phyloP scores from a whole-genome alignment of 2,329 filamentous ascomycete species.

The Colletotrichum godetiae region DNA sequence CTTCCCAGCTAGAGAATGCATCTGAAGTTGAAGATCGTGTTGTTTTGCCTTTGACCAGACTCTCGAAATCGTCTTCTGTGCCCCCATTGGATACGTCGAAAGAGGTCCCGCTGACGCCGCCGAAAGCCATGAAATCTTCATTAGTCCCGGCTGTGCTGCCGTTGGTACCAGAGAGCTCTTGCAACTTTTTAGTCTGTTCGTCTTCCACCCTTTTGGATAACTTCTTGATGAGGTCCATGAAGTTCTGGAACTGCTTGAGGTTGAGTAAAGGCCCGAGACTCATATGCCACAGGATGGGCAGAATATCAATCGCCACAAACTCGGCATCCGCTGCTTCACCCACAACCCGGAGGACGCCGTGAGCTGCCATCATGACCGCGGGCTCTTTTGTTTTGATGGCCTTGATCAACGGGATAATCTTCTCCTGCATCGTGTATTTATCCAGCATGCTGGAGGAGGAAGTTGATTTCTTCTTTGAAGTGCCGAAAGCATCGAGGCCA shows the following conservation, averaged over 20 bases:
- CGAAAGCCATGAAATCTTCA: conserved; percentile 79
- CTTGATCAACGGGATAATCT: conserved; percentile 89
- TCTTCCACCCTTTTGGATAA: conserved; percentile 85
- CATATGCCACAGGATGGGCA: conserved; percentile 93
- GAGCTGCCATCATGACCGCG: conserved; percentile 93
- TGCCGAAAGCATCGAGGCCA: conserved; percentile 78
- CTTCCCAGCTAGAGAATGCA: conserved; percentile 62
- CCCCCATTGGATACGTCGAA: conserved; percentile 64
- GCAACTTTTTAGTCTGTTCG: conserved; percentile 89
- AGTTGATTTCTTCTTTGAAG: conserved; percentile 68
- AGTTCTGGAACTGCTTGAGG: conserved; percentile 86
- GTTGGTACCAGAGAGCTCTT: conserved; percentile 77
- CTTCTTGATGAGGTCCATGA: conserved; percentile 88
- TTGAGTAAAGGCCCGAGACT: conserved; percentile 90
- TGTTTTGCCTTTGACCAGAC: conserved; percentile 81
- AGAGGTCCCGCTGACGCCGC: conserved; percentile 70
- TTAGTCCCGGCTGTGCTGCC: conserved; percentile 61
- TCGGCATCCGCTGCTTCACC: conserved; percentile 86
- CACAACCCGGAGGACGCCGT: conserved; percentile 86
- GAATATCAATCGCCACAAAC: conserved; percentile 89
- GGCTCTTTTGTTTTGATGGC: conserved; percentile 98
- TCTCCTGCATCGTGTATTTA: conserved; percentile 98
- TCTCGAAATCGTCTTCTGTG: conserved; percentile 83
- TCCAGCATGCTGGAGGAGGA: conserved; percentile 84
- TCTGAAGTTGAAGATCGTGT: conserved; percentile 53